A percentile compares a stretch with the other conserved stretches of the same genome.
phyloP scores from a whole-genome alignment of 192 early-diverging fungal species.

The Irineochytrium annulatum region DNA sequence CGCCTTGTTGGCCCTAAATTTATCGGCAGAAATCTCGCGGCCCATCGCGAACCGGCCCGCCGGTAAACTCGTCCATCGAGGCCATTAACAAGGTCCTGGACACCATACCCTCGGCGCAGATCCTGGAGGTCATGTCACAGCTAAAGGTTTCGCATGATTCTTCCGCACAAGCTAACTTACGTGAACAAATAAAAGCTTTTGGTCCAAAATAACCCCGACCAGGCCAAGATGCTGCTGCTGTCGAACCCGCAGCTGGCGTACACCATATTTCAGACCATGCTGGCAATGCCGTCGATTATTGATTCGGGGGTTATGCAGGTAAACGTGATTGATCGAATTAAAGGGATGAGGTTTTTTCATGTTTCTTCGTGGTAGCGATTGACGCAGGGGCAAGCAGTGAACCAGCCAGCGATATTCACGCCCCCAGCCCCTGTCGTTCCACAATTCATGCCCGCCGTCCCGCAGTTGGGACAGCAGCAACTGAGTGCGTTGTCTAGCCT shows the following conservation, averaged over 20 bases:
- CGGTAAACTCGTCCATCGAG: conserved; percentile 36
- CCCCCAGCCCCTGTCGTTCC: background rate
- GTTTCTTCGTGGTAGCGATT: background rate
- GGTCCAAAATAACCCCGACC: conserved; percentile 57
- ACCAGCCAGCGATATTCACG: background rate
- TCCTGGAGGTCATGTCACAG: conserved; percentile 61
- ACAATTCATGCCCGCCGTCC: background rate
- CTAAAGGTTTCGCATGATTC: conserved; percentile 55
- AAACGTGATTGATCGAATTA: conserved; percentile 2
- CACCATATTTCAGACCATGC: conserved; percentile 77
- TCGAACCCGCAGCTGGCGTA: conserved; percentile 80
- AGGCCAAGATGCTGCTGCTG: conserved; percentile 61
- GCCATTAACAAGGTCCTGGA: conserved; percentile 53
- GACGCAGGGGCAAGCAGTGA: background rate
- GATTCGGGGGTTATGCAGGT: conserved; percentile 52
- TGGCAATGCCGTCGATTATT: conserved; percentile 68
- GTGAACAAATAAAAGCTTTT: conserved; percentile 35
- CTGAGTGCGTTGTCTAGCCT: background rate
- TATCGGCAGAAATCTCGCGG: background rate
- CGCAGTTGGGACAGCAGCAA: conserved; percentile 8
- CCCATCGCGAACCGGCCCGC: background rate
- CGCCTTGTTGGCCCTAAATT: background rate
- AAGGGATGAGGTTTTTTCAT: background rate
- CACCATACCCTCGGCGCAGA: conserved; percentile 53
- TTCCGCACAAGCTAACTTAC: background rate